Percentiles rank a stretch among this genome's conserved stretches.
Evolutionary conservation across 1,284 basidiomycete species (phyloP).

Genomic region (Ustilago crameri): DNA sequence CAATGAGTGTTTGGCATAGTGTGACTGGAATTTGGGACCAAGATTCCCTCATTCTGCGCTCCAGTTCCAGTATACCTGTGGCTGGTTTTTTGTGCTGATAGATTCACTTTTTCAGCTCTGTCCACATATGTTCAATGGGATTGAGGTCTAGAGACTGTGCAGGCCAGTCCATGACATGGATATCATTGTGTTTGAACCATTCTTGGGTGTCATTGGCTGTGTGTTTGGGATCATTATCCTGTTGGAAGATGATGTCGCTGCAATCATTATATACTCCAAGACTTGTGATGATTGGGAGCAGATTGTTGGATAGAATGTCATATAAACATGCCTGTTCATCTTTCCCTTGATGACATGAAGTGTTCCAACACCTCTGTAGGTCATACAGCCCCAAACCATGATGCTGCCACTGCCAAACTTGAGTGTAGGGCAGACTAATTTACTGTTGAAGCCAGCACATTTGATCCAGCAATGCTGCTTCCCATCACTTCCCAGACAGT

Average conservation of each 20-base stretch:
- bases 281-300: constrained; percentile 48
- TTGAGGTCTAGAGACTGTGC: constrained; percentile 69
- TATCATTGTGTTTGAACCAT: constrained; percentile 61
- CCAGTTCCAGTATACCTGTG: not conserved
- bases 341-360: constrained; percentile 34
- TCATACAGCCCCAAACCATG: constrained; percentile 28
- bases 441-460: not conserved
- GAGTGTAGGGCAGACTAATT: constrained; percentile 5
- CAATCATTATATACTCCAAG: constrained; percentile 17
- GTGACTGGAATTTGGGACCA: constrained; percentile 5
- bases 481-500: constrained; percentile 6
- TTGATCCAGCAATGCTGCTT: constrained; percentile 5
- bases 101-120: constrained; percentile 9
- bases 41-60: not conserved
- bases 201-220: constrained; percentile 16
- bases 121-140: constrained; percentile 69
- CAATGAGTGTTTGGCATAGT: constrained; percentile 7
- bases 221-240: constrained; percentile 68
- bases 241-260: constrained; percentile 66
- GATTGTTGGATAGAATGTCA: constrained; percentile 65
- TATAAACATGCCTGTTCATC: constrained; percentile 67
- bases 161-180: constrained; percentile 65
- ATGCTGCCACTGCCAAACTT: constrained; percentile 16
- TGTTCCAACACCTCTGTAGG: constrained; percentile 2
- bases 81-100: constrained; percentile 1